These are phyloP conservation scores for Alternaria dauci DNA, from an alignment of 2,329 filamentous ascomycete genomes.

Conservation along the genomic window DNA sequence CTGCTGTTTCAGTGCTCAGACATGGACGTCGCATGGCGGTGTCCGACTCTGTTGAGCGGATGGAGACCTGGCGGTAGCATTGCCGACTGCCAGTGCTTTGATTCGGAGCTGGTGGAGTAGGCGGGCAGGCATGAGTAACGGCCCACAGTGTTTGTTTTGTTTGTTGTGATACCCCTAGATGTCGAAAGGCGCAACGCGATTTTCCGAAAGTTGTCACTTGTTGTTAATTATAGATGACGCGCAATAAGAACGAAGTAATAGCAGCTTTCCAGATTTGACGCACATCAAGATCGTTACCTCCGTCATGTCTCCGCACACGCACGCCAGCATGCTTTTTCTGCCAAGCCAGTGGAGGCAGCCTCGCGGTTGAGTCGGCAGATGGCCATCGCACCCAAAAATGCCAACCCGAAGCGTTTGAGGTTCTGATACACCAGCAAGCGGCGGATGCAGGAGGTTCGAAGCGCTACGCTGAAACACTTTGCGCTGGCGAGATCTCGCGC, in stretches of 20 bases:
- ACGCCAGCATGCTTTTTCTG: conserved; percentile 1
- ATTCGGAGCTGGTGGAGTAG: conserved; percentile 22
- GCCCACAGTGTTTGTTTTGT: conserved; percentile 5
- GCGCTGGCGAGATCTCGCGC: conserved; percentile 8
- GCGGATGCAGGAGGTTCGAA: conserved; percentile 23
- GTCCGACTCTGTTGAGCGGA: conserved; percentile 38
- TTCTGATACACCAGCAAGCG: conserved; percentile 13
- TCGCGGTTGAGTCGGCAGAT: not conserved
- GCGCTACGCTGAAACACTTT: conserved; percentile 30
- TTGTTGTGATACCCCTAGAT: conserved; percentile 17
- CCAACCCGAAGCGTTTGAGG: conserved; percentile 26
- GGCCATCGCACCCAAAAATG: not conserved
- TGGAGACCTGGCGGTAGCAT: conserved; percentile 34
- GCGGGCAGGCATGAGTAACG: not conserved
- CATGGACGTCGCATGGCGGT: conserved; percentile 39
- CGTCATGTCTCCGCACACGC: not conserved
- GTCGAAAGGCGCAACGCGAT: conserved; percentile 4
- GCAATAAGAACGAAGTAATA: not conserved
- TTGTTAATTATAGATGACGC: conserved; percentile 12
- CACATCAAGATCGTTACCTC: not conserved
- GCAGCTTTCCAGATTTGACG: conserved; percentile 3
- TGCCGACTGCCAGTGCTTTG: conserved; percentile 43
- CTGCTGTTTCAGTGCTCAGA: conserved; percentile 41
- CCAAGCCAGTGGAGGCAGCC: not conserved
- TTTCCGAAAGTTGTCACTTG: not conserved